These are phyloP conservation scores for Epichloe aotearoae DNA, from an alignment of 2,329 filamentous ascomycete genomes.

Conservation along the genomic window DNA sequence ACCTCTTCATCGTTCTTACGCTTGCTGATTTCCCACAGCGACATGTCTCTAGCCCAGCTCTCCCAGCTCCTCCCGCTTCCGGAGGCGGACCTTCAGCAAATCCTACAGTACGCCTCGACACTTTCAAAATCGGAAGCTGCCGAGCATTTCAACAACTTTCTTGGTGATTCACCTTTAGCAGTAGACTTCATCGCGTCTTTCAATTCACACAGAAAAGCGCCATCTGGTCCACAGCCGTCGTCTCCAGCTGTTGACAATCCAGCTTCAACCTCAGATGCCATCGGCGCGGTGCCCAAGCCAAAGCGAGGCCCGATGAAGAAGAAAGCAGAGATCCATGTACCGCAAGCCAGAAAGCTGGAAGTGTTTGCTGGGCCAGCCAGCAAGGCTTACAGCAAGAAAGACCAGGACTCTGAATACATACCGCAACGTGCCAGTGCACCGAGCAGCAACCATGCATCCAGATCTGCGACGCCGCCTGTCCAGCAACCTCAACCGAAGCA, in stretches of 20 bases:
- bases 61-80: conserved; percentile 72
- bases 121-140: conserved; percentile 66
- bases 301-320: conserved; percentile 39
- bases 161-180: conserved; percentile 70
- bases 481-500: conserved; percentile 31
- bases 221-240: conserved; percentile 4
- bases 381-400: conserved; percentile 60
- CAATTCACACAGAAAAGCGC: conserved; percentile 50
- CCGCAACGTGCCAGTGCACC: conserved; percentile 31
- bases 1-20: background rate
- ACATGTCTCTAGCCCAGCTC: conserved; percentile 53
- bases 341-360: conserved; percentile 43
- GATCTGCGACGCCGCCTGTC: conserved; percentile 21
- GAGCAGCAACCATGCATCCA: conserved; percentile 23
- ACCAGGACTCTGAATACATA: conserved; percentile 61
- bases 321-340: conserved; percentile 49
- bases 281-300: conserved; percentile 35
- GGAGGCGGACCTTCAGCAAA: conserved; percentile 68
- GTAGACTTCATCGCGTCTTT: conserved; percentile 71
- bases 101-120: conserved; percentile 68
- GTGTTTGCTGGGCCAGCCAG: conserved; percentile 55
- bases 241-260: conserved; percentile 4
- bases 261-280: conserved; percentile 9
- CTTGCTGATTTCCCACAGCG: background rate
- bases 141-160: conserved; percentile 73